Percentiles rank a stretch among this genome's conserved stretches.
Conservation (phyloP, 2,329 filamentous ascomycete genomes). For the Fusarium solani-melongenae region DNA sequence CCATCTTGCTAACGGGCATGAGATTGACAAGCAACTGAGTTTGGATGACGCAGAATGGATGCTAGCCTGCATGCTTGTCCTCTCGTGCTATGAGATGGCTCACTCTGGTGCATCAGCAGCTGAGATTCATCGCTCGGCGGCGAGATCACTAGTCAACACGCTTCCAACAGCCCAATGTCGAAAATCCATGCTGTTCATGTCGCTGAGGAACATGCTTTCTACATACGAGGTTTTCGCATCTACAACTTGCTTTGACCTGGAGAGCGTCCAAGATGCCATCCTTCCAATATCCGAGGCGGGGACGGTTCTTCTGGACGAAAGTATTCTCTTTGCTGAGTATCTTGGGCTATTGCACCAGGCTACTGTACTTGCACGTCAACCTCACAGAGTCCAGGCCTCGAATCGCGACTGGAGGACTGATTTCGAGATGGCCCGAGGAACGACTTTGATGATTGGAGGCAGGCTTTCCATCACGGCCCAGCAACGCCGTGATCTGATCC, state of each 20-base stretch:
- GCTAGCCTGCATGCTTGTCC: slow-evolving; percentile 17
- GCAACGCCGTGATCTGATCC: slow-evolving; percentile 41
- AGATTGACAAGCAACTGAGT: neutral
- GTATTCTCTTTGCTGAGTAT: slow-evolving; percentile 43
- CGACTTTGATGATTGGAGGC: slow-evolving; percentile 43
- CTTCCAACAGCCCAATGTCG: neutral
- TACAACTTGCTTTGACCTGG: slow-evolving; percentile 35
- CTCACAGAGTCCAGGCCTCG: no score
- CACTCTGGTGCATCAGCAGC: slow-evolving; percentile 16
- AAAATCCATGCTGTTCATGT: slow-evolving; percentile 1
- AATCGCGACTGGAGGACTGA: neutral
- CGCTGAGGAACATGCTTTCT: slow-evolving; percentile 16
- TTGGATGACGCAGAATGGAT: slow-evolving; percentile 20
- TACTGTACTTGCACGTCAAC: slow-evolving; percentile 32
- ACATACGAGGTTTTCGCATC: slow-evolving; percentile 24
- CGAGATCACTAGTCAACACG: slow-evolving; percentile 10
- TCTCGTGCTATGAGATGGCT: slow-evolving; percentile 23
- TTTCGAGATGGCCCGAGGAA: slow-evolving; percentile 44
- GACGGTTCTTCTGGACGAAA: slow-evolving; percentile 6
- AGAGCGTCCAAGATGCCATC: slow-evolving; percentile 37
- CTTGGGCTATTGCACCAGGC: slow-evolving; percentile 23
- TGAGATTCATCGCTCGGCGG: slow-evolving; percentile 13
- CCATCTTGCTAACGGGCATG: neutral
- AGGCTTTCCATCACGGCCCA: slow-evolving; percentile 29
- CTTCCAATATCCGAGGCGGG: slow-evolving; percentile 24